Evolutionary conservation across 2,329 filamentous ascomycete genomes (phyloP), one percentile per base, ranked within the genome.

Genomic region (Aureobasidium sp.): DNA sequence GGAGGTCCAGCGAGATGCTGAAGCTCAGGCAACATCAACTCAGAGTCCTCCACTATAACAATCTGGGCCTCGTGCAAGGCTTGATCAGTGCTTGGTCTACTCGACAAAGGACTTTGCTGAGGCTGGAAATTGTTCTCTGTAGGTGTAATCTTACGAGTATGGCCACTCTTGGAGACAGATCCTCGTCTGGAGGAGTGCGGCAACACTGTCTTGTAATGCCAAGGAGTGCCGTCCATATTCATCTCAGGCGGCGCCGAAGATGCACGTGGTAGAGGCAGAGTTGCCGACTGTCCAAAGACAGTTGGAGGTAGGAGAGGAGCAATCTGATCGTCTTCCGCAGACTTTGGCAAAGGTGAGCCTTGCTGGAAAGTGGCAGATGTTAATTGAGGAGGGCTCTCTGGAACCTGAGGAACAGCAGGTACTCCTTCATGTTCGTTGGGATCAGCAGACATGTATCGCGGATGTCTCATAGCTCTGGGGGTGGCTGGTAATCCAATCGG

Each of bases 401-500:
- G 85, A 34, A 85, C 78, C 62, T 81, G 76, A 34, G 82, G 79
- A 11, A 84, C 77, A n/a, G 79, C 78, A 29, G 82, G 82, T 29
- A 79, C 77, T 36, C 74, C 71, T 16, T 81, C 77, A 37, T 76
- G 73, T 48, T 79, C 76, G 50, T 76, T 77, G 47, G 80, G 77
- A 62, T 86, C 82, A 2, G 79, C 75, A 66, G 84, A 83, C 72
- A 81, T 81, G 66, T 93, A 86, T 47, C 90, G 85, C 1, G 84
- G 83, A 71, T 95, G 85, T 25, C 89, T 85, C 91, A 97, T 96
- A 1, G 91, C 91, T 76, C 90, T 87, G 34, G 93, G 92, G 0
- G 92, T 97, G 2, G 91, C 90, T 15, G 93, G 91, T n/a, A 96
- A 81, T 0, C 91, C 92, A 57, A 93, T 82, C 6, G 83, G 81